Base-by-base conservation (phyloP, 129 eudicot genomes). In the Lactuca sativa region DNA sequence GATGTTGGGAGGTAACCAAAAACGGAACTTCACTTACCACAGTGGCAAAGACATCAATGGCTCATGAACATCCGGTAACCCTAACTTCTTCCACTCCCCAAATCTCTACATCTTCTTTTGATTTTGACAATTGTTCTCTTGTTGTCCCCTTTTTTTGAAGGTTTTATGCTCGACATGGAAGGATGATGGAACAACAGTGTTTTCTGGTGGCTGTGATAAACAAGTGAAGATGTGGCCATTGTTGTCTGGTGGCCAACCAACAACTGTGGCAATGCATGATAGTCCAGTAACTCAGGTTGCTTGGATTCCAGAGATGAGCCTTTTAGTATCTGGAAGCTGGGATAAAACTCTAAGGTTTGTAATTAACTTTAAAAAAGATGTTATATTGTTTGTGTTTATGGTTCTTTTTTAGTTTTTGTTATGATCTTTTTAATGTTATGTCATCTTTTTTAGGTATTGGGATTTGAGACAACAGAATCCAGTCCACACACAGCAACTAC, bases 121-220 rank as follows among this genome's bases (percentile, higher is more conserved):
- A 61, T 56, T 33, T 17, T 58, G 9, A 9, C 41, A 9, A 4
- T 32, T 70, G 10, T 31, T 17, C 59, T 32, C 56, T 57, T 57
- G 41, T 15, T 10, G 18, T 18, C 40, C 57, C 43, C 36, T 76
- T 44, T 64, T 16, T 16, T 68, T 74, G 9, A 60, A 95, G 99
- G 99, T 86, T 65, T 65, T 95, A 53, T 95, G 99, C 75, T 87
- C 97, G 62, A 44, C 99, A 33, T 95, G 99, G 99, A 95, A 95
- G 71, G 99, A 95, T 78, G 99, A 95, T 59, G 99, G 99, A 56
- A 78, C 97, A 52, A 87, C 99, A 4, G 97, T 95, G 61, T 95
- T 95, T 69, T 85, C 95, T 65, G 93, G 97, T 40, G 99, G 99
- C 64, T 95, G 99, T 79, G 99, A 95, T 63, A 95, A 95, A 76